These are phyloP conservation scores for Mycena chlorophos DNA, from an alignment of 768 basidiomycete genomes.

Conservation along the genomic window DNA sequence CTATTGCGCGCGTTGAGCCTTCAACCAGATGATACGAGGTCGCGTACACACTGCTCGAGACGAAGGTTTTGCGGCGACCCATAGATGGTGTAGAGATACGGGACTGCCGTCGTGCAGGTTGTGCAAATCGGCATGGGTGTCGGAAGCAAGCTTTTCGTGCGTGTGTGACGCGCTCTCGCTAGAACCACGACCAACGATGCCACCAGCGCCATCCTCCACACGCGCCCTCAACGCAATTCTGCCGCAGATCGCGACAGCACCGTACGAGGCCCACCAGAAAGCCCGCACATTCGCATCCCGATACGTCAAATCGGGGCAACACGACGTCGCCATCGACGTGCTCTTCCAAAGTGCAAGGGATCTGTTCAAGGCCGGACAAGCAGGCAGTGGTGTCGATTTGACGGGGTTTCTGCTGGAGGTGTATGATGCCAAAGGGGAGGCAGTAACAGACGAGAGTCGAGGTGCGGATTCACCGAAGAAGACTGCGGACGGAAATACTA, in stretches of 20 bases:
- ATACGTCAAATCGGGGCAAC: constrained; percentile 77
- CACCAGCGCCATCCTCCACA: constrained; percentile 43
- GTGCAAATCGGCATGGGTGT: constrained; percentile 77
- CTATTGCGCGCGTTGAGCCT: neutral
- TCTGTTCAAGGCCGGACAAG: constrained; percentile 83
- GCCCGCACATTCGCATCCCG: constrained; percentile 92
- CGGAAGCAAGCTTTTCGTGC: neutral
- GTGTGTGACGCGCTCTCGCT: neutral
- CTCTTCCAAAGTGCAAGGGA: constrained; percentile 89
- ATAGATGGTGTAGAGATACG: constrained; percentile 80
- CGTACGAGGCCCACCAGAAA: constrained; percentile 96
- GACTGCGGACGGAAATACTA: constrained; percentile 5
- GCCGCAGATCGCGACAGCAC: constrained; percentile 67
- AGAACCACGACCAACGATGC: neutral
- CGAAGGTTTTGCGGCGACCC: constrained; percentile 75
- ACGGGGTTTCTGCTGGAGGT: constrained; percentile 77
- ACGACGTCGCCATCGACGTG: constrained; percentile 87
- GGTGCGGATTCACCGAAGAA: constrained; percentile 57
- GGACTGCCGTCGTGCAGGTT: constrained; percentile 62
- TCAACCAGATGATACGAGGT: constrained; percentile 7
- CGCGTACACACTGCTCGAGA: constrained; percentile 80
- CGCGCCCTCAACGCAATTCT: constrained; percentile 75
- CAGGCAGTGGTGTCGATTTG: constrained; percentile 90
- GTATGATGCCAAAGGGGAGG: constrained; percentile 73
- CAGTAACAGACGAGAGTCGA: constrained; percentile 74